phyloP scores from a whole-genome alignment of 2,329 filamentous ascomycete species.

The Tolypocladium tundrense region DNA sequence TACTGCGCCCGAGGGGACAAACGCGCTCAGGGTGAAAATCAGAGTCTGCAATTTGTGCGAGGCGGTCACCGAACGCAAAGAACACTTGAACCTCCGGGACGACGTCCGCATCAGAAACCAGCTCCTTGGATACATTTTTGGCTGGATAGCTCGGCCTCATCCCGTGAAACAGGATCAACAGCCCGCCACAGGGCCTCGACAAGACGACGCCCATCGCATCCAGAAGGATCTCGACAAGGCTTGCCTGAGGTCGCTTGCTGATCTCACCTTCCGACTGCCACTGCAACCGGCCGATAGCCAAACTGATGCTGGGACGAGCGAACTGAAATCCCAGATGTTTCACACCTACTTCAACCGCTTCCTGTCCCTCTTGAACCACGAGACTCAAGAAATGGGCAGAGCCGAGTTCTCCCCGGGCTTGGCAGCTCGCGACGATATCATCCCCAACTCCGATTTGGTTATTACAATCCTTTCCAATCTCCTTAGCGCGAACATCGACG shows the following conservation, averaged over 20 bases:
- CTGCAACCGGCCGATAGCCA: constrained; percentile 56
- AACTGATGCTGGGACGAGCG: constrained; percentile 55
- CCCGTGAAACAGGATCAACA: constrained; percentile 35
- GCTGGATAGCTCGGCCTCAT: constrained; percentile 55
- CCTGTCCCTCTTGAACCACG: constrained; percentile 52
- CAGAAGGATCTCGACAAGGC: constrained; percentile 58
- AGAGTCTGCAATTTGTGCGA: constrained; percentile 60
- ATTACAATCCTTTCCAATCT: constrained; percentile 61
- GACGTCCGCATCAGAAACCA: constrained; percentile 61
- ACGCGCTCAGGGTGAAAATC: constrained; percentile 54
- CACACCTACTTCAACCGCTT: constrained; percentile 63
- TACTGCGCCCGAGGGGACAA: constrained; percentile 42
- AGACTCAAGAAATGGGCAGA: constrained; percentile 31
- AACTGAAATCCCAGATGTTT: constrained; percentile 62
- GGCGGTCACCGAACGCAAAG: constrained; percentile 54
- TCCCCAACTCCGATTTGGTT: constrained; percentile 49
- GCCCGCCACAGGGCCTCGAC: constrained; percentile 28
- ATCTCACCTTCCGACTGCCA: constrained; percentile 55
- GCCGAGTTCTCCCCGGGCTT: constrained; percentile 19
- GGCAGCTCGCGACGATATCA: constrained; percentile 38
- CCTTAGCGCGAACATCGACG: constrained; percentile 60
- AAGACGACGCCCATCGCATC: constrained; percentile 46
- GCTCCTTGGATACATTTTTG: constrained; percentile 55
- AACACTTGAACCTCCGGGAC: constrained; percentile 57
- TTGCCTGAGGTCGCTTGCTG: constrained; percentile 54